Base-by-base conservation (phyloP, 495 filamentous ascomycete genomes). In the Cudoniella acicularis region DNA sequence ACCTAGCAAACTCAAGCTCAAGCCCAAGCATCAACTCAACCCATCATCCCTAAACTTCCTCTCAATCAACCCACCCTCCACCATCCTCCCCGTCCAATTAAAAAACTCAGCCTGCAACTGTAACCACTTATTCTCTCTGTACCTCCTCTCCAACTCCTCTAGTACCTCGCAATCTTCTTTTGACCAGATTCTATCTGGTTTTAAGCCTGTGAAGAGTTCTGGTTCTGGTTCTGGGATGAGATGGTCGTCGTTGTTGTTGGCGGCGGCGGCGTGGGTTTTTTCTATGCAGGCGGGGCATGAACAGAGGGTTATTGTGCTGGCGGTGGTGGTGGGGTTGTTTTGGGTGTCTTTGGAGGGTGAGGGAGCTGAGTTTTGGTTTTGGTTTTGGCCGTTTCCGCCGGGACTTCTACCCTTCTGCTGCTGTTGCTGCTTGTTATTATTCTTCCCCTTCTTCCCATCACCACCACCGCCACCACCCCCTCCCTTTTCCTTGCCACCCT, bases 31-130 rank as follows among this genome's bases (percentile, higher is more conserved):
- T 54, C 40, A 42, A 21, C 11, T 46, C n/a, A 23, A 20, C 46
- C 54, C 61, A 62, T 64, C 65, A 17, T 64, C 62, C 25, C 48
- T 49, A 43, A 72, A 72, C 67, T 72, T 72, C 25, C 56, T 30
- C 66, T 66, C 60, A 41, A 76, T 59, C n/a, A 72, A 23, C 43
- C 67, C 63, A 1, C 50, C 52, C 9, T 50, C 54, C 1, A 75
- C 57, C 65, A 67, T 67, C 46, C 68, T 62, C 1, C 72, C 73
- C 1, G 73, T 72, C 48, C 63, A 56, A 42, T 71, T 72, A 30
- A 63, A 72, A 62, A 76, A 75, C 0, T 57, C 67, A 24, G 67
- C 57, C 40, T 71, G 65, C 23, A 75, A 64, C 6, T 66, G 26
- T 21, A 71, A 53, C 67, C 69, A 73, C 56, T 67, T 72, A 36